Conservation (phyloP, 1,139 yeast genomes). For the Arxiozyma telluris region DNA sequence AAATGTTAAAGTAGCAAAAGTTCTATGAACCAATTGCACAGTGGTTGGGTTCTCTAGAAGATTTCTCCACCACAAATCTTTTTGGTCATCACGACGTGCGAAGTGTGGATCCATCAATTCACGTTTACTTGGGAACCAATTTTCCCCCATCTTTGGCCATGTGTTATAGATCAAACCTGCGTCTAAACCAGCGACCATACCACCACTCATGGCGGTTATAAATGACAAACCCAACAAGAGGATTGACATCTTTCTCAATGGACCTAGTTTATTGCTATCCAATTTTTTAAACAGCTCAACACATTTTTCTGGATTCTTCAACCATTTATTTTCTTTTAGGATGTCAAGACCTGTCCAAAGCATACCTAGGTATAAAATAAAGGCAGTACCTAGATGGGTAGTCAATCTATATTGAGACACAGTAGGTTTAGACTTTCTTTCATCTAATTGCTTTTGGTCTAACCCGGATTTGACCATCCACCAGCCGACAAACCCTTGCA, state of each 20-base stretch:
- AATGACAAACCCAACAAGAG: slow-evolving; percentile 63
- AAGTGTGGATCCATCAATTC: slow-evolving; percentile 76
- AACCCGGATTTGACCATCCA: slow-evolving; percentile 99
- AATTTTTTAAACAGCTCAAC: slow-evolving; percentile 44
- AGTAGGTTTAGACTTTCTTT: slow-evolving; percentile 82
- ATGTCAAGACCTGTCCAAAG: slow-evolving; percentile 83
- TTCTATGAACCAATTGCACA: slow-evolving; percentile 86
- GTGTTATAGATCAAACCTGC: slow-evolving; percentile 95
- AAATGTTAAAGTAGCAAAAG: slow-evolving; percentile 76
- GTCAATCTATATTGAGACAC: slow-evolving; percentile 94
- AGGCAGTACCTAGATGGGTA: slow-evolving; percentile 91
- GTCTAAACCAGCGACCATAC: slow-evolving; percentile 95
- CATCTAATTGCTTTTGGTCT: slow-evolving; percentile 69
- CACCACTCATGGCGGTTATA: slow-evolving; percentile 91
- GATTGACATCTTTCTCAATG: slow-evolving; percentile 45
- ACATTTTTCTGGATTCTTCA: slow-evolving; percentile 48
- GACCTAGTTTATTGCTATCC: slow-evolving; percentile 49
- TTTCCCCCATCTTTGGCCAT: slow-evolving; percentile 92
- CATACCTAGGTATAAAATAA: slow-evolving; percentile 78
- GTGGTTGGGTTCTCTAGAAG: slow-evolving; percentile 92
- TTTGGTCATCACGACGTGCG: slow-evolving; percentile 54
- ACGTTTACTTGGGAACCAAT: slow-evolving; percentile 55
- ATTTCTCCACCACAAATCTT: slow-evolving; percentile 87
- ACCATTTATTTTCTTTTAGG: slow-evolving; percentile 65
- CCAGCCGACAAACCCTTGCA: slow-evolving; percentile 97